Evolutionary conservation across 2,329 filamentous ascomycete species (phyloP).

Genomic region (Grosmannia serpens): DNA sequence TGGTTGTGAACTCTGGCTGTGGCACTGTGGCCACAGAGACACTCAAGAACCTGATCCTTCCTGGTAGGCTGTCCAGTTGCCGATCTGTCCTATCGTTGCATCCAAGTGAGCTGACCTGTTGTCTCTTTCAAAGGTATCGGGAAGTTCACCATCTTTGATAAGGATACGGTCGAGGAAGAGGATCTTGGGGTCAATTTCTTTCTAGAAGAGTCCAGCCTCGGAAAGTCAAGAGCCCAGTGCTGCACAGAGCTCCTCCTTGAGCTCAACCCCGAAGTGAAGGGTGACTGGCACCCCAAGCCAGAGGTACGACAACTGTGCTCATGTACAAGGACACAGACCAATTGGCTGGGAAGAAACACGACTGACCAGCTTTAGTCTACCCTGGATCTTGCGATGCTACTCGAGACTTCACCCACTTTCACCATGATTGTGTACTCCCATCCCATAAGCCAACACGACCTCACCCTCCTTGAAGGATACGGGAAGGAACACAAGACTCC

Average conservation of each 20-base stretch:
- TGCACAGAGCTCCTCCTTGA: slow-evolving; percentile 69
- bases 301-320: slow-evolving; percentile 22
- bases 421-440: slow-evolving; percentile 45
- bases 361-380: not conserved
- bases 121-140: slow-evolving; percentile 53
- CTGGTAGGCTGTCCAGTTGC: slow-evolving; percentile 41
- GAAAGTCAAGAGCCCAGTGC: slow-evolving; percentile 66
- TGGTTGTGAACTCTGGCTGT: slow-evolving; percentile 77
- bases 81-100: not conserved
- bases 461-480: slow-evolving; percentile 35
- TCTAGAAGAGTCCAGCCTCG: slow-evolving; percentile 66
- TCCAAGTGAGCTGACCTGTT: not conserved
- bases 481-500: slow-evolving; percentile 51
- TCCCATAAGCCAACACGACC: slow-evolving; percentile 32
- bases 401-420: slow-evolving; percentile 30
- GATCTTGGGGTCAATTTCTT: slow-evolving; percentile 98
- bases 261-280: slow-evolving; percentile 84
- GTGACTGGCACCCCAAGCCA: slow-evolving; percentile 50
- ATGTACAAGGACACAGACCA: not conserved
- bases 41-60: slow-evolving; percentile 93
- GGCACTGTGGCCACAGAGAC: slow-evolving; percentile 84
- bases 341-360: not conserved
- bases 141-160: slow-evolving; percentile 81
- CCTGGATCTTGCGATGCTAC: slow-evolving; percentile 18
- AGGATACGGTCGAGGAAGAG: slow-evolving; percentile 60